Evolutionary conservation across 1,284 basidiomycete genomes (phyloP).

Genomic region (Sporisorium sorghi): DNA sequence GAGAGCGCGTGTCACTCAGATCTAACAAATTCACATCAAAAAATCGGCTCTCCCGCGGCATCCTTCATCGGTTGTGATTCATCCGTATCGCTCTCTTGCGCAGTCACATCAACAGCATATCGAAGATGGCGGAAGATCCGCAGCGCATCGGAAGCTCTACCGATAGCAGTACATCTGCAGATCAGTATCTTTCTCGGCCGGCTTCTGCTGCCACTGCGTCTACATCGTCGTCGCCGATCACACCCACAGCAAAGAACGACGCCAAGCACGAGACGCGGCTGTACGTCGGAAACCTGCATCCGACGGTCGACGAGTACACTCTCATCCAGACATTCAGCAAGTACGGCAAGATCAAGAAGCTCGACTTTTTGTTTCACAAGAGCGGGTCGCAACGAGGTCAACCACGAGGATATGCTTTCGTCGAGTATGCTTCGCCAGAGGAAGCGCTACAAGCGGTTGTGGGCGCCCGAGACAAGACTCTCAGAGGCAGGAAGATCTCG

Average conservation of each 20-base stretch:
- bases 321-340: conserved; percentile 89
- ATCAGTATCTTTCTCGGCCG: conserved; percentile 33
- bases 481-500: conserved; percentile 85
- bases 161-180: not conserved
- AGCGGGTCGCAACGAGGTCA: conserved; percentile 87
- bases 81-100: not conserved
- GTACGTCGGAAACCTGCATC: conserved; percentile 90
- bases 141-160: not conserved
- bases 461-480: conserved; percentile 80
- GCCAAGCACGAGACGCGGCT: conserved; percentile 73
- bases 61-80: not conserved
- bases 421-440: conserved; percentile 76
- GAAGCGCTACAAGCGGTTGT: conserved; percentile 84
- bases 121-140: conserved; percentile 6
- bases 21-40: conserved; percentile 4
- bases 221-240: not conserved
- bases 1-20: conserved; percentile 13
- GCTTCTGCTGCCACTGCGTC: not conserved
- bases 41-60: conserved; percentile 21
- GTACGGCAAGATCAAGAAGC: conserved; percentile 88
- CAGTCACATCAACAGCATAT: not conserved
- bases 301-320: conserved; percentile 85
- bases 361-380: conserved; percentile 96
- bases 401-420: conserved; percentile 92
- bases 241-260: not conserved